Conservation (phyloP, 1,284 basidiomycete genomes). For the Irpex sp. region DNA sequence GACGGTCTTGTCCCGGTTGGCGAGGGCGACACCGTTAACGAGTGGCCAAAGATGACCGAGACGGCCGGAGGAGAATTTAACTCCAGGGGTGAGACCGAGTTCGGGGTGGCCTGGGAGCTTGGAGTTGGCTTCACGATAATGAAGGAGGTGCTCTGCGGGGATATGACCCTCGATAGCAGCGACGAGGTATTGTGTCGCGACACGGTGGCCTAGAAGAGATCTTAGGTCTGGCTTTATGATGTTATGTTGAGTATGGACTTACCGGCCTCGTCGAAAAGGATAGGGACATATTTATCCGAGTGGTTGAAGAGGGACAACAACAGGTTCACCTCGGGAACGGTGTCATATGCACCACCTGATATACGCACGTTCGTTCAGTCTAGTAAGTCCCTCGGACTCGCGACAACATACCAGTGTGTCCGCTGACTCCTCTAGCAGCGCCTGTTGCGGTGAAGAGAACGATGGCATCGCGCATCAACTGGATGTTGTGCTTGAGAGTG, state of each 20-base stretch:
- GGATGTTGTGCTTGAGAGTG: slow-evolving; percentile 65
- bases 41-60: slow-evolving; percentile 82
- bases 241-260: slow-evolving; percentile 20
- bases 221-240: not conserved
- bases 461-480: slow-evolving; percentile 78
- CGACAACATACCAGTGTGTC: slow-evolving; percentile 61
- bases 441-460: slow-evolving; percentile 81
- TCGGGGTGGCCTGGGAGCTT: slow-evolving; percentile 86
- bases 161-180: slow-evolving; percentile 71
- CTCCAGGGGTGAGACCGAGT: slow-evolving; percentile 78
- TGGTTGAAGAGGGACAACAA: slow-evolving; percentile 67
- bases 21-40: slow-evolving; percentile 79
- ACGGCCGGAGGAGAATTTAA: slow-evolving; percentile 85
- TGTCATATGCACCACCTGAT: slow-evolving; percentile 79
- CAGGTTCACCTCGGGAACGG: slow-evolving; percentile 78
- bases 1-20: slow-evolving; percentile 70
- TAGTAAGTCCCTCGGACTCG: not conserved
- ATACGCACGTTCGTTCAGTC: not conserved
- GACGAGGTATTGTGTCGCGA: slow-evolving; percentile 83
- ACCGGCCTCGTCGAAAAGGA: slow-evolving; percentile 80
- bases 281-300: slow-evolving; percentile 59
- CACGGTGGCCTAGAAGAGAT: slow-evolving; percentile 66
- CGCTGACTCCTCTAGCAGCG: slow-evolving; percentile 77
- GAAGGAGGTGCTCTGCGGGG: slow-evolving; percentile 71
- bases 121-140: slow-evolving; percentile 81